Percentiles rank a stretch among this genome's conserved stretches.
These are phyloP conservation scores for Conticribra weissflogii DNA, from an alignment of 108 stramenopile genomes.

Conservation along the genomic window DNA sequence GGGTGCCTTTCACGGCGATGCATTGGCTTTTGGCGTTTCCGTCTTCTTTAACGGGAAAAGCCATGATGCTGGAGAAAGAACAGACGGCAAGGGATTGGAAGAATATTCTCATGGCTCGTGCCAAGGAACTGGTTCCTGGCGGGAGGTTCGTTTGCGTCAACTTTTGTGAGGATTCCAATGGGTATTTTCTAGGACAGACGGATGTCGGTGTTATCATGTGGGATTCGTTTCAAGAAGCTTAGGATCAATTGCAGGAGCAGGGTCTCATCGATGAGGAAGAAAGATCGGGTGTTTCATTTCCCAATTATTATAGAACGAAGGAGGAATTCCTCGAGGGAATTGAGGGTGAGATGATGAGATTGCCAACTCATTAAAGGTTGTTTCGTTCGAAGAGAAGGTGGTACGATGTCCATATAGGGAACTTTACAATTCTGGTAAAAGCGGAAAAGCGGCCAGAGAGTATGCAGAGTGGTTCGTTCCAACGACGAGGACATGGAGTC, in stretches of 20 bases:
- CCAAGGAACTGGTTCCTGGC: conserved; percentile 48
- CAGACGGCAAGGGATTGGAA: conserved; percentile 55
- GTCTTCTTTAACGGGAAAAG: conserved; percentile 24
- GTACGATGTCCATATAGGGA: conserved; percentile 57
- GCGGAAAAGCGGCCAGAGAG: conserved; percentile 25
- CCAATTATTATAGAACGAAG: conserved; percentile 54
- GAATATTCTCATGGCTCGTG: conserved; percentile 41
- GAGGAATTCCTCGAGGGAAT: conserved; percentile 49
- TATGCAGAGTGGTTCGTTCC: conserved; percentile 49
- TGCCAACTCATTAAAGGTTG: conserved; percentile 21
- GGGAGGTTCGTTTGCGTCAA: conserved; percentile 49
- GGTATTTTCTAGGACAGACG: conserved; percentile 60
- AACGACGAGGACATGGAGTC: conserved; percentile 50
- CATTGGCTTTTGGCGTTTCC: conserved; percentile 52
- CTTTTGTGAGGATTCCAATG: conserved; percentile 51
- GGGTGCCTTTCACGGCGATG: conserved; percentile 56
- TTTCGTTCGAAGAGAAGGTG: conserved; percentile 45
- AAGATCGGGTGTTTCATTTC: conserved; percentile 48
- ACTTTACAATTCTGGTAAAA: conserved; percentile 29
- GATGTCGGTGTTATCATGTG: conserved; percentile 52
- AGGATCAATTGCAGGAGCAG: conserved; percentile 41
- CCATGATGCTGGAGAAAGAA: conserved; percentile 39
- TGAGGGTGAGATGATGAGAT: conserved; percentile 23
- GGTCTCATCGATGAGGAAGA: conserved; percentile 53
- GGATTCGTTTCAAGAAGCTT: conserved; percentile 48